Evolutionary conservation across 2,329 filamentous ascomycete genomes (phyloP), one percentile per base, ranked within the genome.

Genomic region (Arthrobotrys entomopaga): DNA sequence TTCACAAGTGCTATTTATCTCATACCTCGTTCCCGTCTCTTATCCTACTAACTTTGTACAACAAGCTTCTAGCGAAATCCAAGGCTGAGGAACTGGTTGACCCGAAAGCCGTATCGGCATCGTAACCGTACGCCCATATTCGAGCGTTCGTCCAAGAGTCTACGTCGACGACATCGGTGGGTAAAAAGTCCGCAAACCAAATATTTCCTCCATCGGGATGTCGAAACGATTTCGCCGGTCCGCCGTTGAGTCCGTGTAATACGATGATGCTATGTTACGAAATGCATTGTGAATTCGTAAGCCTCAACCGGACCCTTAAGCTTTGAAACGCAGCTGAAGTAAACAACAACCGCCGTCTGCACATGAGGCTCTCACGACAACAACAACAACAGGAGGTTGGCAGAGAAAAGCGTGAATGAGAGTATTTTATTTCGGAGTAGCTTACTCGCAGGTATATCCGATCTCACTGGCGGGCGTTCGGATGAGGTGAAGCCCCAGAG

Each of bases 361-460:
- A 38, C 29, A 40, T 11, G 24, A 43, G 26, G 16, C 26, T 11
- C 29, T n/a, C 29, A 34, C 29, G 10, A 34, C 29, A 34, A 34
- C 29, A 34, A 34, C 10, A 6, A 8, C 29, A 34, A 34, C 10
- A 6, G 5, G 6, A 34, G 5, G 29, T 34, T 10, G 29, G 29
- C 29, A 6, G 29, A 34, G 29, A 34, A 34, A 34, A 6, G 5
- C 6, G 5, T 7, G 29, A 34, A 34, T 10, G 29, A 10, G 29
- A 34, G 29, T 34, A n/a, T 34, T 34, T 5, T 10, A 34, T 34
- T 7, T 34, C 10, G 29, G 29, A 34, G 59, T 34, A 57, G 63
- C 70, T 74, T 67, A 74, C 70, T 74, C 70, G 70, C 70, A 74
- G 24, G 70, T 74, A 52, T 74, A 60, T 57, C 60, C 63, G 16